Conservation (phyloP, 78 protist genomes). For the Dictyostelium discoideum region DNA sequence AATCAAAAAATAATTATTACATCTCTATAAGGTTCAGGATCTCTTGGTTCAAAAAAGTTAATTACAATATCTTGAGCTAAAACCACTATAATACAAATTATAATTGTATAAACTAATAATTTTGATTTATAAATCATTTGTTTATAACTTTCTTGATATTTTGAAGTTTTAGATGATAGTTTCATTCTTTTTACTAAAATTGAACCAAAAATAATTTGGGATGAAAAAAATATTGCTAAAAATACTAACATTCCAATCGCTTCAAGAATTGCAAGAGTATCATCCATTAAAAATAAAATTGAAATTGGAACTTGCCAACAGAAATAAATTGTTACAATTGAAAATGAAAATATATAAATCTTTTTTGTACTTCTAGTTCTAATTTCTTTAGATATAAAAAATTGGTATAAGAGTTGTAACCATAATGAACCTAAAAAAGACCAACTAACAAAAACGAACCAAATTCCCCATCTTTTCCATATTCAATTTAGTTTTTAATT, state of each 20-base stretch:
- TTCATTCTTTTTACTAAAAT: neutral
- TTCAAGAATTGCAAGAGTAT: neutral
- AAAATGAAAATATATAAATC: neutral
- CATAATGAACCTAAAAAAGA: neutral
- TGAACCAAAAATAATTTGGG: neutral
- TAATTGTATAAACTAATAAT: neutral
- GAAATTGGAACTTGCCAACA: neutral
- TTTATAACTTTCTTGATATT: neutral
- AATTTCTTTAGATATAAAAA: neutral
- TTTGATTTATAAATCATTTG: neutral
- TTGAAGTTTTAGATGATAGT: neutral
- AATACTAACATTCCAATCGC: neutral
- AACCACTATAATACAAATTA: neutral
- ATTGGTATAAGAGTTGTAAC: neutral
- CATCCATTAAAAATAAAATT: neutral
- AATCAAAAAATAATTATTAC: neutral
- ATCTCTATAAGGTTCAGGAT: neutral
- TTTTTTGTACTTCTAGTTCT: neutral
- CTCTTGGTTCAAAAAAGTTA: neutral
- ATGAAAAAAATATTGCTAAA: neutral
- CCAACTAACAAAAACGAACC: neutral
- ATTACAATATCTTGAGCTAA: conserved; percentile 5
- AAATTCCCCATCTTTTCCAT: neutral
- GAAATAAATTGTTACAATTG: neutral
- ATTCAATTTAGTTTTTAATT: too few relatives aligned